Conservation (phyloP, 352 stramenopile species). For the Pythium pectinolyticum region DNA sequence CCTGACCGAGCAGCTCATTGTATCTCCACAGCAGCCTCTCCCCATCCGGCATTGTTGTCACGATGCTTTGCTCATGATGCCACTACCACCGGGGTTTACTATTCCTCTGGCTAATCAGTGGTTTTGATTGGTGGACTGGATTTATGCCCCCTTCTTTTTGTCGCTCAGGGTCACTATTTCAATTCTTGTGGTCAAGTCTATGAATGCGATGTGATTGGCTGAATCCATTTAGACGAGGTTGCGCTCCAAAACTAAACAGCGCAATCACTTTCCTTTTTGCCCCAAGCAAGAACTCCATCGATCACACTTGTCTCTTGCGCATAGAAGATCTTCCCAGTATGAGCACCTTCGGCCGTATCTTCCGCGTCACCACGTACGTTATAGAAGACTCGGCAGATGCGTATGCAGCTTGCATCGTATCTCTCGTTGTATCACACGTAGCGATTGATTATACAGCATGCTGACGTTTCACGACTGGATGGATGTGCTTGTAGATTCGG, state of each 20-base stretch:
- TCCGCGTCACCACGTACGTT: constrained; percentile 95
- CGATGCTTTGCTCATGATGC: too few relatives aligned
- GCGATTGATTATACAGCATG: too few relatives aligned
- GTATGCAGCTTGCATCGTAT: constrained; percentile 1
- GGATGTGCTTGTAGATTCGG: constrained; percentile 75
- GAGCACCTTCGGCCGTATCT: constrained; percentile 96
- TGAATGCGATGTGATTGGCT: constrained; percentile 9
- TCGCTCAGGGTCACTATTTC: constrained; percentile 1
- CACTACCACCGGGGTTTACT: too few relatives aligned
- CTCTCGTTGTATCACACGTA: too few relatives aligned
- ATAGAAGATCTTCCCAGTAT: constrained; percentile 37
- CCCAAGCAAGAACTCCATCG: neutral
- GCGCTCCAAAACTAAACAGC: constrained; percentile 5
- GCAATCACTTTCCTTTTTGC: constrained; percentile 30
- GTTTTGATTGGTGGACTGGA: too few relatives aligned
- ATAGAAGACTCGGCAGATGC: neutral
- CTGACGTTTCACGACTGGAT: too few relatives aligned
- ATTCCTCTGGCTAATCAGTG: too few relatives aligned
- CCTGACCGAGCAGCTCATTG: too few relatives aligned
- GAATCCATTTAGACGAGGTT: neutral
- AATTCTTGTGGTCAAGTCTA: constrained; percentile 21
- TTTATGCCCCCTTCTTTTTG: too few relatives aligned
- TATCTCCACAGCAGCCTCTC: too few relatives aligned
- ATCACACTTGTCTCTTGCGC: neutral
- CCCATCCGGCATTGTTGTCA: too few relatives aligned